Conservation (phyloP, 2,329 filamentous ascomycete genomes). For the Cladosporium sp. region DNA sequence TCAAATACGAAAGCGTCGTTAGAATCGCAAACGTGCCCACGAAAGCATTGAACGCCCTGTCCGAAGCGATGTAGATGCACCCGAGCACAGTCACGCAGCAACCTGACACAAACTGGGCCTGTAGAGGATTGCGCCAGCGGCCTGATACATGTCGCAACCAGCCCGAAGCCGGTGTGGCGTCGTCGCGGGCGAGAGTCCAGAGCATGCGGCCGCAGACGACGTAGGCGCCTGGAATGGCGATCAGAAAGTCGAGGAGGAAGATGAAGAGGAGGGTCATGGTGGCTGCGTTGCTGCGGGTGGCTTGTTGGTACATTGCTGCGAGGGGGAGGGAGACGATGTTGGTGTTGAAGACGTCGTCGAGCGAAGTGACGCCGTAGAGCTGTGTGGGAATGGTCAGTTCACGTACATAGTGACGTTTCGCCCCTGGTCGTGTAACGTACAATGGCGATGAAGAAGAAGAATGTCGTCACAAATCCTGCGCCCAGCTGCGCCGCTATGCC, state of each 20-base stretch:
- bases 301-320: slow-evolving; percentile 63
- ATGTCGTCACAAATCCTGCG: slow-evolving; percentile 54
- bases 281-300: slow-evolving; percentile 42
- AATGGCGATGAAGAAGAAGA: slow-evolving; percentile 42
- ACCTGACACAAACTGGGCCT: slow-evolving; percentile 55
- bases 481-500: slow-evolving; percentile 54
- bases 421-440: slow-evolving; percentile 16
- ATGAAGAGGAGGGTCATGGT: slow-evolving; percentile 51
- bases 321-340: slow-evolving; percentile 53
- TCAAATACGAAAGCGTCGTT: slow-evolving; percentile 59
- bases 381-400: slow-evolving; percentile 11
- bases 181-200: slow-evolving; percentile 61
- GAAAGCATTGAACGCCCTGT: slow-evolving; percentile 67
- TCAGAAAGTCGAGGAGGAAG: slow-evolving; percentile 49
- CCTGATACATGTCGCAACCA: slow-evolving; percentile 52
- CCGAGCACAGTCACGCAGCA: slow-evolving; percentile 58
- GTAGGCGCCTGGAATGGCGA: slow-evolving; percentile 57
- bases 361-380: slow-evolving; percentile 60
- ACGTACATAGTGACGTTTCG: too few relatives aligned
- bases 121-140: slow-evolving; percentile 53
- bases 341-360: slow-evolving; percentile 54
- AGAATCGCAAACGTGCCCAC: slow-evolving; percentile 62
- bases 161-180: slow-evolving; percentile 55
- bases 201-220: slow-evolving; percentile 63
- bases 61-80: slow-evolving; percentile 65